These are phyloP conservation scores for Bullera alba DNA, from an alignment of 768 basidiomycete species.

Conservation along the genomic window DNA sequence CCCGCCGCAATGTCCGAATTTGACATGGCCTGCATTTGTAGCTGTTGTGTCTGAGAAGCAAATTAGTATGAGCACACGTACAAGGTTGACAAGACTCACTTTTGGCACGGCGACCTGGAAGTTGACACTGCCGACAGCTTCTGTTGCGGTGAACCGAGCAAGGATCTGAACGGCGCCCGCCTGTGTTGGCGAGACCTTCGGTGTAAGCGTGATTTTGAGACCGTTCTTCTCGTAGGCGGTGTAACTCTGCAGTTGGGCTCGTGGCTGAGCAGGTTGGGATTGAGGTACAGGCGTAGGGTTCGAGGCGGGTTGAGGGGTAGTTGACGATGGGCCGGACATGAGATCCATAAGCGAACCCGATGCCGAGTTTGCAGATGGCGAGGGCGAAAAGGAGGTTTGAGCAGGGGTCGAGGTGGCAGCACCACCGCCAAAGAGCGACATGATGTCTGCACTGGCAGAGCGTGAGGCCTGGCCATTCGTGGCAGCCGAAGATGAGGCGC, in stretches of 20 bases:
- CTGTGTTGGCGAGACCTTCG: constrained; percentile 67
- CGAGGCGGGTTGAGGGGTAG: constrained; percentile 26
- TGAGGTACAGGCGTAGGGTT: constrained; percentile 43
- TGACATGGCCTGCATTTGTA: constrained; percentile 98
- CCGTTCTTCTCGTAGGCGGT: constrained; percentile 88
- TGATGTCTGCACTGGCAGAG: constrained; percentile 74
- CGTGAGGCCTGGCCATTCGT: constrained; percentile 49
- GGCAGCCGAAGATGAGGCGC: constrained; percentile 45
- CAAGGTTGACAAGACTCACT: constrained; percentile 49
- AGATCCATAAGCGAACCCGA: constrained; percentile 7
- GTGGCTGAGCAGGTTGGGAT: constrained; percentile 50
- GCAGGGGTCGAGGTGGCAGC: constrained; percentile 33
- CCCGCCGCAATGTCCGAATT: constrained; percentile 71
- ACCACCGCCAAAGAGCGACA: constrained; percentile 69
- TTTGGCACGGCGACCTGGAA: constrained; percentile 98
- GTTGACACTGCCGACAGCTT: constrained; percentile 58
- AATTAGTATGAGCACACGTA: neutral
- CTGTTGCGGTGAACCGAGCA: constrained; percentile 66
- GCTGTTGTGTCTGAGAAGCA: constrained; percentile 71
- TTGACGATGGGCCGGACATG: neutral
- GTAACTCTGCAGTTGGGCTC: constrained; percentile 62
- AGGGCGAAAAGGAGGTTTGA: constrained; percentile 11
- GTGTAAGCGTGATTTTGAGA: constrained; percentile 79
- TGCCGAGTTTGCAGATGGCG: constrained; percentile 5
- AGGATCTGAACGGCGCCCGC: constrained; percentile 88